Percentiles rank a stretch among this genome's conserved stretches.
phyloP scores from a whole-genome alignment of 257 asterid genomes.

The Voacanga thouarsii region DNA sequence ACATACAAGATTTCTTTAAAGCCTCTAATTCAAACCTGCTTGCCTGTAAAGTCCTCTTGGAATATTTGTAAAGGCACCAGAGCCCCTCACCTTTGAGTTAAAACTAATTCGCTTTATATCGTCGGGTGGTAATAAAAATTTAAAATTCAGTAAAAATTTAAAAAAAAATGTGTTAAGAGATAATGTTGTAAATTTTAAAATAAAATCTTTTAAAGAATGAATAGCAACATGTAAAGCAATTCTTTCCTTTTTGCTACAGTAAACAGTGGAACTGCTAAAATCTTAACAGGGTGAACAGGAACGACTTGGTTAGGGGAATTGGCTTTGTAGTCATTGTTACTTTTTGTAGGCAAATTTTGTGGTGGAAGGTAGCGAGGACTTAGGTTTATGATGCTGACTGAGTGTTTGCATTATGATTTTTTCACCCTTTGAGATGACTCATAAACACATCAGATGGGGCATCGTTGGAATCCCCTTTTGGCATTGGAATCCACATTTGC shows the following conservation, averaged over 20 bases:
- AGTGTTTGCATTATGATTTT: background rate
- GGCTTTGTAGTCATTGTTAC: background rate
- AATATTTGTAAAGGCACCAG: constrained; percentile 21
- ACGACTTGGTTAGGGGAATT: background rate
- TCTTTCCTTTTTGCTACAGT: too few relatives aligned
- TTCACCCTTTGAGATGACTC: background rate
- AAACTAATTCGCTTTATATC: background rate
- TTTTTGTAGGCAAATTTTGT: constrained; percentile 6
- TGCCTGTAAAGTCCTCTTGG: constrained; percentile 24
- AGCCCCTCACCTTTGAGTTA: constrained; percentile 13
- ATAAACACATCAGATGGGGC: background rate
- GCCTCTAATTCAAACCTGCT: constrained; percentile 14
- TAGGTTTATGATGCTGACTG: too few relatives aligned
- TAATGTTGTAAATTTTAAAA: too few relatives aligned
- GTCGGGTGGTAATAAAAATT: background rate
- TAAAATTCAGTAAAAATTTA: too few relatives aligned
- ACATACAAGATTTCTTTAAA: background rate
- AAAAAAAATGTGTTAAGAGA: too few relatives aligned
- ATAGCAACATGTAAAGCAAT: too few relatives aligned
- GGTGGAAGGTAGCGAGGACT: constrained; percentile 10
- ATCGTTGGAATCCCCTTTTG: background rate
- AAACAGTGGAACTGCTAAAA: too few relatives aligned
- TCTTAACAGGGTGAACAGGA: too few relatives aligned
- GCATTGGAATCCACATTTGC: background rate
- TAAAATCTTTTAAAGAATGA: too few relatives aligned